Base-by-base conservation (phyloP, 345 rosid species). In the Citrus unshiu region DNA sequence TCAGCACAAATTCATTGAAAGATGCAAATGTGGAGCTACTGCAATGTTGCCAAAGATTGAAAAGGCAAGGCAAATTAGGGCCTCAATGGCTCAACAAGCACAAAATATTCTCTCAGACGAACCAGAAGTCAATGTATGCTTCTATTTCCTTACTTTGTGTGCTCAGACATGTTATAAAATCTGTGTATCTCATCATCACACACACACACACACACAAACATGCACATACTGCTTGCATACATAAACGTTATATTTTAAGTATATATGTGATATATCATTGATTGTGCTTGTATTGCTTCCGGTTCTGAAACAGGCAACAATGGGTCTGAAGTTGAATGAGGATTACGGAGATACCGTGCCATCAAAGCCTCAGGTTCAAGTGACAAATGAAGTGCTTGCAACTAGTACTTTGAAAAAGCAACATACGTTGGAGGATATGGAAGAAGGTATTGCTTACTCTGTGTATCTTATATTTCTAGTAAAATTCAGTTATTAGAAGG, bases 1-100 rank as follows among this genome's bases (percentile, higher is more conserved):
- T 62, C 79, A 95, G 99, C 99, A 96, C 86, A 96, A 96, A 82
- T 96, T 96, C 79, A 89, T 93, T 65, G 97, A 89, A 80, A 94
- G 90, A 87, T 93, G 94, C 90, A 95, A 93, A 85, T 86, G 78
- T 82, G 98, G 98, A 67, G 97, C 99, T 79, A 89, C 94, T 72
- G 89, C 91, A 76, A 96, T 96, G 97, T 79, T 89, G 63, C 98
- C 95, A 49, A 96, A 90, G 92, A 90, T 96, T 86, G 98, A 92
- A 77, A 92, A 91, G 88, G 94, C 97, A 22, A 94, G 93, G 87
- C 82, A 85, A 87, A 80, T 86, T 67, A 90, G 93, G 87, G 92
- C 90, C 59, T 74, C 88, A 60, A 90, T 91, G 93, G 94, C 87
- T 79, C 80, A 86, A 78, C 90, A 86, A 79, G 92, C 85, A 29